Evolutionary conservation across 2,329 filamentous ascomycete species (phyloP).

Genomic region (Sporothrix mexicana): DNA sequence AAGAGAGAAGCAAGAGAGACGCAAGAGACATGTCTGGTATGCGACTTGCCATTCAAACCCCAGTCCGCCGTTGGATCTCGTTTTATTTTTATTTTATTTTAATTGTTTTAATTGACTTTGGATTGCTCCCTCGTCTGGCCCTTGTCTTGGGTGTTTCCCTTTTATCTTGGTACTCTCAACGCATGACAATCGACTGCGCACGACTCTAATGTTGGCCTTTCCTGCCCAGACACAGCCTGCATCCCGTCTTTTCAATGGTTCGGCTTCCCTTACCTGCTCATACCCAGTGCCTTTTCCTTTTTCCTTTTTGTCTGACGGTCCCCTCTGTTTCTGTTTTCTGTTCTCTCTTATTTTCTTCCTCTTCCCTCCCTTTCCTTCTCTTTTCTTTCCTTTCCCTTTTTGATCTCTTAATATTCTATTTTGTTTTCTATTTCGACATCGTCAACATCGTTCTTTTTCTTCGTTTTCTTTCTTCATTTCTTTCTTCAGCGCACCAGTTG

Average conservation of each 20-base stretch:
- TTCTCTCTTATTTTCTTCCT: constrained; percentile 27
- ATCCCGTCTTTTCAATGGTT: constrained; percentile 1
- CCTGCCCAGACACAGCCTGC: constrained; percentile 11
- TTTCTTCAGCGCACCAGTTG: constrained; percentile 43
- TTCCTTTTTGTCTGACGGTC: too few relatives aligned
- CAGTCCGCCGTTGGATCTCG: constrained; percentile 1
- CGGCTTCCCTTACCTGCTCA: neutral
- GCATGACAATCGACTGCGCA: constrained; percentile 24
- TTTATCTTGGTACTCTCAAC: constrained; percentile 28
- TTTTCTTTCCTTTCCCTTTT: constrained; percentile 32
- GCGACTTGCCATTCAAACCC: neutral
- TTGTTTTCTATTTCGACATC: constrained; percentile 19
- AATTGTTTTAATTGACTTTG: neutral
- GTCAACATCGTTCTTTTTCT: constrained; percentile 36
- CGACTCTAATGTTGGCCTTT: constrained; percentile 4
- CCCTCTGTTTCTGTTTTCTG: constrained; percentile 16
- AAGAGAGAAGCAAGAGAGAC: neutral
- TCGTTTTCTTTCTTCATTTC: constrained; percentile 28
- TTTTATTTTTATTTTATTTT: neutral
- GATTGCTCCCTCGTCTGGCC: neutral
- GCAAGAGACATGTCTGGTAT: too few relatives aligned
- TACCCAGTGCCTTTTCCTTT: too few relatives aligned
- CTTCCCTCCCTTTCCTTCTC: constrained; percentile 18
- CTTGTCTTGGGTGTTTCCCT: constrained; percentile 25
- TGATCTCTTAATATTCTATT: constrained; percentile 22